Conservation (phyloP, 805 yeast genomes). For the Yarrowia sp. region DNA sequence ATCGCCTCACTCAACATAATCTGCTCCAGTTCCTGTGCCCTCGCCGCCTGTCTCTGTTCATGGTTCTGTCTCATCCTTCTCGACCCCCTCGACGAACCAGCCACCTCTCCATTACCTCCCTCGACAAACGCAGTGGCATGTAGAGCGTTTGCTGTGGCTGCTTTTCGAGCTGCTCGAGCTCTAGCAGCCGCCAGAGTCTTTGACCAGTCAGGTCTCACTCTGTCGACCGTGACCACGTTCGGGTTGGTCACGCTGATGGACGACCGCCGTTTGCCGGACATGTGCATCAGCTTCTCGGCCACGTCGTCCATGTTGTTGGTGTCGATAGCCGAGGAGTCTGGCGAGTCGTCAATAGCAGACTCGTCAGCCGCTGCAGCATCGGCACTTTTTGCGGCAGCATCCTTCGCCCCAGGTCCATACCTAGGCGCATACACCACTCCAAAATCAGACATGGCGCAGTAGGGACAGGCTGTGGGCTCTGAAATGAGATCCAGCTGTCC, state of each 20-base stretch:
- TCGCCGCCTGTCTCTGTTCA: slow-evolving; percentile 32
- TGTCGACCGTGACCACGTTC: slow-evolving; percentile 74
- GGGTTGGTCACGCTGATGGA: slow-evolving; percentile 61
- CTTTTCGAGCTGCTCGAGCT: slow-evolving; percentile 71
- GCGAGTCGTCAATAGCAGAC: slow-evolving; percentile 9
- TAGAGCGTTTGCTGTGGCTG: slow-evolving; percentile 92
- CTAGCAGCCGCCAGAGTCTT: slow-evolving; percentile 67
- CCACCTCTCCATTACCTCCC: slow-evolving; percentile 30
- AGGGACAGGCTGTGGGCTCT: slow-evolving; percentile 90
- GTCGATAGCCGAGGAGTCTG: neutral
- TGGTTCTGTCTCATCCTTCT: slow-evolving; percentile 28
- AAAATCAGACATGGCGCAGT: slow-evolving; percentile 83
- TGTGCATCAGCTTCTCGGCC: slow-evolving; percentile 26
- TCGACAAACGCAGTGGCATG: slow-evolving; percentile 81
- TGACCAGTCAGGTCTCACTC: slow-evolving; percentile 93
- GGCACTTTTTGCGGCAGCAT: neutral
- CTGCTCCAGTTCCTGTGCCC: slow-evolving; percentile 54
- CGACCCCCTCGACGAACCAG: slow-evolving; percentile 32
- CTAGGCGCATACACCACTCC: slow-evolving; percentile 80
- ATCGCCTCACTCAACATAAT: slow-evolving; percentile 84
- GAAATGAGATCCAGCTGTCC: slow-evolving; percentile 53
- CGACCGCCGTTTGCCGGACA: slow-evolving; percentile 17
- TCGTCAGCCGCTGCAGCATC: slow-evolving; percentile 4
- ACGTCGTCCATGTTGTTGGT: slow-evolving; percentile 24
- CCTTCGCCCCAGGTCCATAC: slow-evolving; percentile 40